Base-by-base conservation (phyloP, 805 yeast species). In the Alloascoidea africana region DNA sequence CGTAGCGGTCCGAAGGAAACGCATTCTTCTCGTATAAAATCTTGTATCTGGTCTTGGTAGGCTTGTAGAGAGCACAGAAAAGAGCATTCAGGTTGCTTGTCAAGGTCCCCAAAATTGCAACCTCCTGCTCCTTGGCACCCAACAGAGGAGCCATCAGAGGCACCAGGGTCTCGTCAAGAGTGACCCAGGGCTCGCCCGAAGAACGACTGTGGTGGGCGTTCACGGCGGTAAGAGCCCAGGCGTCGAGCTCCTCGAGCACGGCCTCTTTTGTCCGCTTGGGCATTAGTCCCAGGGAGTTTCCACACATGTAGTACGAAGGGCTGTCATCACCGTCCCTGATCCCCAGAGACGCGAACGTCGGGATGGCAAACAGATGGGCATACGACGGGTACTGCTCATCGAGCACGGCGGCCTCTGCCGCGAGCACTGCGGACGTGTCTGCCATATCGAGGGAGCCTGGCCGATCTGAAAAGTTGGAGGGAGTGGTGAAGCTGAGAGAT, bases 271-370 rank as follows among this genome's bases (percentile, higher is more conserved):
- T 76, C 4, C 61, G 51, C 37, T 56, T 61, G 0, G 97, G 96
- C 87, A 85, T 81, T 41, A 87, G 59, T 0, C 97, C 97, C 4
- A 87, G 69, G n/a, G 95, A 84, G 60, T 87, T 89, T 2, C 97
- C 97, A 57, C 95, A 85, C 35, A 87, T 62, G 52, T 87, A 89
- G 16, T 8, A 8, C n/a, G 30, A 23, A 8, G 13, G 30, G 8
- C n/a, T 23, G 68, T 62, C 8, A 70, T 60, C 5, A 46, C 42
- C 17, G 48, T 45, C 8, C 41, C 35, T 5, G 17, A 74, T 51
- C 0, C 81, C 87, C 45, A 82, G 55, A 0, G 84, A 66, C 37
- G 55, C 50, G 44, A 74, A 66, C 0, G 91, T 80, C 4, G 95
- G 95, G 27, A 79, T 56, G 18, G 58, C 63, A 51, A 84, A 83